Base-by-base conservation (phyloP, 2,329 filamentous ascomycete genomes). In the Alternaria rosae region DNA sequence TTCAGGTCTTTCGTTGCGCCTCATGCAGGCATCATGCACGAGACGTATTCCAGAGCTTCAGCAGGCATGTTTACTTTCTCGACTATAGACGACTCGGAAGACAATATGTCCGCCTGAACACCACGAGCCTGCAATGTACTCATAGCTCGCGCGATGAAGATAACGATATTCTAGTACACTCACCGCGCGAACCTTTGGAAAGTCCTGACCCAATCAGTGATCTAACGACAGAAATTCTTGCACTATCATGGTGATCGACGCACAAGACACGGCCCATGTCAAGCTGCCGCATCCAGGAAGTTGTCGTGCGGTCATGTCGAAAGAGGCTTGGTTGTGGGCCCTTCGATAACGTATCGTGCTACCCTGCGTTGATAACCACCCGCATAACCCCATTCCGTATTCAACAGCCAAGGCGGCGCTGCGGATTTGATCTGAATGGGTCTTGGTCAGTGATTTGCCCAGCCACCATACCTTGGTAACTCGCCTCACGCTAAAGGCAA, bases 301-400 rank as follows among this genome's bases (percentile, higher is more conserved):
- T 59, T 59, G 13, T 62, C 53, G 58, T 52, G 44, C 21, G 30
- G 47, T 45, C 53, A 59, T 62, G 56, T 57, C 13, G 51, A 38
- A 25, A 47, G 50, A 43, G 30, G 23, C 26, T 42, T 32, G 41
- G 15, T 41, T 35, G 41, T 44, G 32, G 28, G 47, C 17, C 26
- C 30, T 43, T 61, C 55, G 65, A 69, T 59, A 65, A 55, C 57
- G 55, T 66, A 66, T 69, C 51, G 51, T 28, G 25, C 38, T 10
- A 59, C 50, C 25, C 43, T 53, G 47, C 54, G 5, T 13, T 61
- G 63, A 69, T 69, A 69, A 66, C 56, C 51, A 17, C 35, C 53
- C 60, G 61, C 28, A 65, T 67, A 64, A 62, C 62, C 59, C 59
- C 61, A 58, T 66, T 42, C 28, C 21, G 47, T 23, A 55, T 45